Evolutionary conservation across 2,329 filamentous ascomycete species (phyloP).

Genomic region (Fusarium newnesense): DNA sequence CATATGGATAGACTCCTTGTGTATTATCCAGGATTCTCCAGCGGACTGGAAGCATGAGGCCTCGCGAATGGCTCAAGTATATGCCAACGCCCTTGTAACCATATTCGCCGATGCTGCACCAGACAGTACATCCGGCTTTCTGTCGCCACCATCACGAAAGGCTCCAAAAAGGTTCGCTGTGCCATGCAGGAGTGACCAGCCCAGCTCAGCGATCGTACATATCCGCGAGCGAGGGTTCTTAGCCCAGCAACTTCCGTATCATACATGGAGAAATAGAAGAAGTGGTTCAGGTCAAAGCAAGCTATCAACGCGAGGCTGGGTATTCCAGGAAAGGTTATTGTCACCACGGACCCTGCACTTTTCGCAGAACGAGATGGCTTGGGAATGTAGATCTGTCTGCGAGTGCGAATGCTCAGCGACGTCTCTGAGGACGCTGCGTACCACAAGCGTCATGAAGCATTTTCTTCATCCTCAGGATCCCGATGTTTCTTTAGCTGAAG

Average conservation of each 20-base stretch:
- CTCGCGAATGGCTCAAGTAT: conserved; percentile 11
- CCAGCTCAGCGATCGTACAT: neutral
- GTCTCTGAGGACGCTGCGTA: neutral
- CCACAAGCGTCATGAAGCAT: neutral
- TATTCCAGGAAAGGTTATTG: neutral
- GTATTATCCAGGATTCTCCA: conserved; percentile 14
- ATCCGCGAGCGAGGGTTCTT: neutral
- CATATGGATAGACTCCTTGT: conserved; percentile 16
- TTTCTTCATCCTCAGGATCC: neutral
- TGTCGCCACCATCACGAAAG: neutral
- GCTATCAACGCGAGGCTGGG: neutral
- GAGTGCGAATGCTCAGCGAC: conserved; percentile 6
- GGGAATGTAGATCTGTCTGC: neutral
- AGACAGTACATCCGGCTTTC: neutral
- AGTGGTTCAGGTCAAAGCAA: neutral
- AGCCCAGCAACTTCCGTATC: neutral
- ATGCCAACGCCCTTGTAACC: conserved; percentile 10
- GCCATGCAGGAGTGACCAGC: neutral
- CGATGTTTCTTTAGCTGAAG: neutral
- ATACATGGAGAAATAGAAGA: neutral
- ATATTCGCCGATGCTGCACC: conserved; percentile 9
- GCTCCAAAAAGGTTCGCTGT: neutral
- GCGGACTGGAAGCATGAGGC: conserved; percentile 12
- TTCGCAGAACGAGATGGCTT: neutral
- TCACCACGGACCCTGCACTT: neutral